phyloP scores from a whole-genome alignment of 83 land plant genomes.

The Diphasiastrum complanatum region DNA sequence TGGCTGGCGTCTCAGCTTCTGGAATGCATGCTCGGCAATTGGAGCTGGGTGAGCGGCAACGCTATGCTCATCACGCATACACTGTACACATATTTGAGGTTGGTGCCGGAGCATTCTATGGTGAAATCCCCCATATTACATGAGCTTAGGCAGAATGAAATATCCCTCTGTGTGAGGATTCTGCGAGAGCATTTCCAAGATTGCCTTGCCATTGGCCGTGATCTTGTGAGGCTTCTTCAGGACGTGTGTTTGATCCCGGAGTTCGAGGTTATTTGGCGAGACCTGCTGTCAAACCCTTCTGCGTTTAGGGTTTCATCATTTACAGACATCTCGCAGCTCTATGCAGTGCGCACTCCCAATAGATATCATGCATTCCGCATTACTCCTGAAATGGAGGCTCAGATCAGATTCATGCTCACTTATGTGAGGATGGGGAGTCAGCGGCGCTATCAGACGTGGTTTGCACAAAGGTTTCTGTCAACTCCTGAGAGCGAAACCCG shows the following conservation, averaged over 20 bases:
- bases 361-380: slow-evolving; percentile 58
- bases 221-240: slow-evolving; percentile 65
- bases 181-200: slow-evolving; percentile 57
- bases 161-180: slow-evolving; percentile 55
- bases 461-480: slow-evolving; percentile 56
- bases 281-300: slow-evolving; percentile 57
- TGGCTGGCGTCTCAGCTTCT: slow-evolving; percentile 69
- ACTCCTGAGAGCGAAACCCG: slow-evolving; percentile 62
- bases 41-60: slow-evolving; percentile 53
- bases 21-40: slow-evolving; percentile 34
- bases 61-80: slow-evolving; percentile 45
- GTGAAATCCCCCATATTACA: slow-evolving; percentile 10
- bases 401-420: slow-evolving; percentile 77
- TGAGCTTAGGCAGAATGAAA: slow-evolving; percentile 54
- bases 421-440: slow-evolving; percentile 76
- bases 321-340: slow-evolving; percentile 57
- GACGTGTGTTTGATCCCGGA: slow-evolving; percentile 69
- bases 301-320: slow-evolving; percentile 56
- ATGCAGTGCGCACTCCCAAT: slow-evolving; percentile 51
- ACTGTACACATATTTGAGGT: slow-evolving; percentile 58
- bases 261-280: slow-evolving; percentile 67
- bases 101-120: slow-evolving; percentile 71
- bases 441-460: slow-evolving; percentile 80
- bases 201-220: slow-evolving; percentile 80
- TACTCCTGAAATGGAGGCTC: slow-evolving; percentile 84